Percentiles rank a stretch among this genome's conserved stretches.
phyloP scores from a whole-genome alignment of 352 stramenopile genomes.

The Pythium myriotylum region DNA sequence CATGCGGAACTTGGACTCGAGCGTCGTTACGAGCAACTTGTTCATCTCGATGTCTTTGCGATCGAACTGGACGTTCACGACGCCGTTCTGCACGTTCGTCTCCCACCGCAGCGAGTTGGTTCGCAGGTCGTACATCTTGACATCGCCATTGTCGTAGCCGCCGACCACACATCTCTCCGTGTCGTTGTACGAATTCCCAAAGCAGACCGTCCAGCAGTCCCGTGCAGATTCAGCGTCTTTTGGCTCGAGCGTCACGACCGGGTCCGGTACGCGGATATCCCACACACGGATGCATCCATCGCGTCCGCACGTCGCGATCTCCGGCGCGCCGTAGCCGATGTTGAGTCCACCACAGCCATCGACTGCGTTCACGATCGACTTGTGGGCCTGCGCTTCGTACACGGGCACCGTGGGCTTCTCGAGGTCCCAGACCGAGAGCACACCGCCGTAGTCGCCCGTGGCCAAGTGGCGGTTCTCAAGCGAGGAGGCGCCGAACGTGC shows the following conservation, averaged over 20 bases:
- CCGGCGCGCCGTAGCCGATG: constrained; percentile 89
- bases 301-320: constrained; percentile 93
- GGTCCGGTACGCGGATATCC: constrained; percentile 90
- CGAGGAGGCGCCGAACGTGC: constrained; percentile 93
- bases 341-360: constrained; percentile 93
- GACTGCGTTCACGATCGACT: constrained; percentile 94
- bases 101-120: constrained; percentile 94
- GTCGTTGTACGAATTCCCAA: constrained; percentile 95
- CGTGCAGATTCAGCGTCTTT: constrained; percentile 74
- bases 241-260: constrained; percentile 93
- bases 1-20: constrained; percentile 95
- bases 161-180: constrained; percentile 92
- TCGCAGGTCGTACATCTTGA: constrained; percentile 97
- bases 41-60: constrained; percentile 98
- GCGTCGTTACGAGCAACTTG: constrained; percentile 94
- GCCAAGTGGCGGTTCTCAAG: constrained; percentile 89
- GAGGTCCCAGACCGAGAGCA: constrained; percentile 88
- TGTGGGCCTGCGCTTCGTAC: constrained; percentile 91
- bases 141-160: constrained; percentile 97
- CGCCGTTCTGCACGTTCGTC: constrained; percentile 96
- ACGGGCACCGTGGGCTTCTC: constrained; percentile 78
- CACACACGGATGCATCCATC: constrained; percentile 97
- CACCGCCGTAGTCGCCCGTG: constrained; percentile 74
- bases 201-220: constrained; percentile 96
- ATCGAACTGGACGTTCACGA: constrained; percentile 96